Evolutionary conservation across 116 monocot genomes (phyloP).

Genomic region (Trichopus zeylanicus): DNA sequence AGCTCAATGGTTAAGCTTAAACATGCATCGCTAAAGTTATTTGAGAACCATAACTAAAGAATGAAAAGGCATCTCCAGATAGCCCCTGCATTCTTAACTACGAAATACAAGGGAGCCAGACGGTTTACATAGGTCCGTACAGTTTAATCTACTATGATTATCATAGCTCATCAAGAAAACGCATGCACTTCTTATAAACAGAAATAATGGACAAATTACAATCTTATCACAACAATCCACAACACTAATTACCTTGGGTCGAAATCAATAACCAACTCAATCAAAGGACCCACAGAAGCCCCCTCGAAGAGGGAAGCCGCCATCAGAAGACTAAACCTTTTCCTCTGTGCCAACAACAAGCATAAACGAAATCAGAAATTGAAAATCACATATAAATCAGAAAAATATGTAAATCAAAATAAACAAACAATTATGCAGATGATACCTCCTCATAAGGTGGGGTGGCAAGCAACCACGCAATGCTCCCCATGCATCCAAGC

Average conservation of each 20-base stretch:
- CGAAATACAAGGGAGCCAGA: too few relatives aligned
- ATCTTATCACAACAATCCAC: too few relatives aligned
- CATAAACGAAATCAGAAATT: not conserved
- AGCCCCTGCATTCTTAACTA: too few relatives aligned
- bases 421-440: not conserved
- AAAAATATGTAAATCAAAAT: not conserved
- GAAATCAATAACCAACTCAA: constrained; percentile 50
- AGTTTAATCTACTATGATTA: too few relatives aligned
- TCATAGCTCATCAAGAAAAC: too few relatives aligned
- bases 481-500: constrained; percentile 29
- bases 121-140: too few relatives aligned
- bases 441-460: constrained; percentile 50
- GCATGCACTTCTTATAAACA: too few relatives aligned
- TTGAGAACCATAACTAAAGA: too few relatives aligned
- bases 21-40: too few relatives aligned
- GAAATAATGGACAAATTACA: too few relatives aligned
- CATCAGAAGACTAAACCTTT: constrained; percentile 65
- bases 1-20: too few relatives aligned
- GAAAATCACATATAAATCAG: not conserved
- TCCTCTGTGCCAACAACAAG: constrained; percentile 57
- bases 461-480: constrained; percentile 31
- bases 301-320: constrained; percentile 52
- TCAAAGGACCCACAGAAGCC: constrained; percentile 63
- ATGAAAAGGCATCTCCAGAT: too few relatives aligned
- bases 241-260: constrained; percentile 77